Conservation (phyloP, 148 eudicot genomes). For the Heliosperma pusillum region DNA sequence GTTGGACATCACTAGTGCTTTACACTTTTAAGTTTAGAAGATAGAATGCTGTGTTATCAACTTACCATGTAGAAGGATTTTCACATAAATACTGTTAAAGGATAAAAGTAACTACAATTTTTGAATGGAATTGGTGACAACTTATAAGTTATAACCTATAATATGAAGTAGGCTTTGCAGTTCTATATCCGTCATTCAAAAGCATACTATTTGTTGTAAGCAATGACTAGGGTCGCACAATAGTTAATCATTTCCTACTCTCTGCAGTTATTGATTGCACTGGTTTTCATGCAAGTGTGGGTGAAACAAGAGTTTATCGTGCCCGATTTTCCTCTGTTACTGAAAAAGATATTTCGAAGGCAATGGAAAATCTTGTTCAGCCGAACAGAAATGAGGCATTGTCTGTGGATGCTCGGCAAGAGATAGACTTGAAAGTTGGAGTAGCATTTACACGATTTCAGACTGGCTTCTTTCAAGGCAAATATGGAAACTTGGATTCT, state of each 20-base stretch:
- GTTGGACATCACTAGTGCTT: neutral
- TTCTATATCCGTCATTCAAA: neutral
- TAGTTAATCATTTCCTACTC: slow-evolving; percentile 16
- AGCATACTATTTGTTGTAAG: slow-evolving; percentile 2
- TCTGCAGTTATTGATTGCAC: slow-evolving; percentile 81
- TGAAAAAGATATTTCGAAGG: slow-evolving; percentile 73
- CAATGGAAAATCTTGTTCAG: slow-evolving; percentile 75
- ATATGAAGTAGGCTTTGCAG: neutral
- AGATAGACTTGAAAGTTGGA: slow-evolving; percentile 98
- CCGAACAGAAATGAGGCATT: slow-evolving; percentile 86
- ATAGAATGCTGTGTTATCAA: too few relatives aligned
- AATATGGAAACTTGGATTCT: slow-evolving; percentile 94
- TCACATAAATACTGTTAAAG: neutral
- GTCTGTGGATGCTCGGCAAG: slow-evolving; percentile 98
- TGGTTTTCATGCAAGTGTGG: slow-evolving; percentile 56
- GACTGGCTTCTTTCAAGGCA: slow-evolving; percentile 87
- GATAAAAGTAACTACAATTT: neutral
- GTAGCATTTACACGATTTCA: slow-evolving; percentile 93
- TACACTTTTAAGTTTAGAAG: neutral
- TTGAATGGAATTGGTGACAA: neutral
- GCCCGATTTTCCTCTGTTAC: slow-evolving; percentile 93
- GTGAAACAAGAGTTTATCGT: slow-evolving; percentile 57
- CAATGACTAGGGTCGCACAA: neutral
- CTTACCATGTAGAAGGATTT: slow-evolving; percentile 1
- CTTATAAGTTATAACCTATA: neutral